These are phyloP conservation scores for Colletotrichum gloeosporioides DNA, from an alignment of 2,329 filamentous ascomycete genomes.

Conservation along the genomic window DNA sequence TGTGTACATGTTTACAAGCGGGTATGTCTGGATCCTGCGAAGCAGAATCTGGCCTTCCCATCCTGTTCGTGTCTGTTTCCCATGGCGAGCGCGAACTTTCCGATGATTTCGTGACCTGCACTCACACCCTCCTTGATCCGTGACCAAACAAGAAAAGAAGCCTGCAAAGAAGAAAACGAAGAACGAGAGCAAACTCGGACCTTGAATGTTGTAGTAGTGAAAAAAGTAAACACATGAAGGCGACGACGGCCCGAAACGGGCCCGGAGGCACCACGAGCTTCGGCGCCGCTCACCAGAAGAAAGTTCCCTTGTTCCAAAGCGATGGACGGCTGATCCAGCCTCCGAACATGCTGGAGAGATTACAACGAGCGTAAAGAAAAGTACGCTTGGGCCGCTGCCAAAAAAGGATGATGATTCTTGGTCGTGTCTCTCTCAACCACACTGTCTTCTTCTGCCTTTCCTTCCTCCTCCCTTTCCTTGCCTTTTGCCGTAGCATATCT, in stretches of 20 bases:
- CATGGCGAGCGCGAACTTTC: not conserved
- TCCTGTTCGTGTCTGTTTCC: not conserved
- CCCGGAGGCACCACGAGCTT: constrained; percentile 23
- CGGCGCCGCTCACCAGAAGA: constrained; percentile 7
- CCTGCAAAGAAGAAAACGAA: constrained; percentile 27
- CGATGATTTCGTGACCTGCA: constrained; percentile 19
- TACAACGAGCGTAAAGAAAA: constrained; percentile 60
- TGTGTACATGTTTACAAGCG: constrained; percentile 1
- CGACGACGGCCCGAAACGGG: constrained; percentile 24
- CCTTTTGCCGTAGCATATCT: constrained; percentile 19
- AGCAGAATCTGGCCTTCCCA: not conserved
- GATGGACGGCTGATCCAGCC: constrained; percentile 39
- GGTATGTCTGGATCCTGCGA: not conserved
- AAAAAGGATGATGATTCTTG: constrained; percentile 28
- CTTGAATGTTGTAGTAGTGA: not conserved
- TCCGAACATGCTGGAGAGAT: constrained; percentile 42
- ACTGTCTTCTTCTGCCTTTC: not conserved
- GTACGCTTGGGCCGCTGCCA: constrained; percentile 34
- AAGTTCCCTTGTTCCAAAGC: constrained; percentile 24
- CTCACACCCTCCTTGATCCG: constrained; percentile 4
- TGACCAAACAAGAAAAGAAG: not conserved
- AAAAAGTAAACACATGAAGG: constrained; percentile 45
- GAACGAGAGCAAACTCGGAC: not conserved
- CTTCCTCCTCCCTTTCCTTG: not conserved
- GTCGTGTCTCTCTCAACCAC: not conserved